Conservation (phyloP, 148 eudicot species). For the Amaranthus palmeri region DNA sequence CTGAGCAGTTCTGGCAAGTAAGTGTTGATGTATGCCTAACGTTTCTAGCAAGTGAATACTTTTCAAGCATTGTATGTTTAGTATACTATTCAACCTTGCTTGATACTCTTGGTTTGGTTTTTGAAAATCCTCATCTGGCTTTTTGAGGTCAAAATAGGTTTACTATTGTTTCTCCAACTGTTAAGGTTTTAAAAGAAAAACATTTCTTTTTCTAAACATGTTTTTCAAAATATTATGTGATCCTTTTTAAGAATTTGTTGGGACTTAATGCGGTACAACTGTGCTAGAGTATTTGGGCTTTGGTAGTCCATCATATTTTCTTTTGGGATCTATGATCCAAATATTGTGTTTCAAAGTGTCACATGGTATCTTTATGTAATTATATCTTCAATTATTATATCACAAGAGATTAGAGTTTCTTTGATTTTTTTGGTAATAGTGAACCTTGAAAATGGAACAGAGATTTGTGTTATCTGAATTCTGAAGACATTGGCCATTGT, state of each 20-base stretch:
- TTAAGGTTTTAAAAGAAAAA: not conserved
- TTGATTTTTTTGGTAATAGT: not conserved
- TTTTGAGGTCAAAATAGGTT: not conserved
- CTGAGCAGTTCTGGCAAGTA: slow-evolving; percentile 98
- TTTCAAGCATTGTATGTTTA: not conserved
- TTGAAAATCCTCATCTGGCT: not conserved
- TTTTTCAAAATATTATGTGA: not conserved
- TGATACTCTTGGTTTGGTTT: not conserved
- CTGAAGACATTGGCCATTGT: not conserved
- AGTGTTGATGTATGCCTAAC: slow-evolving; percentile 28
- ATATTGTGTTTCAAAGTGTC: not conserved
- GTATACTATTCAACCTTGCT: not conserved
- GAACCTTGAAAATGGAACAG: not conserved
- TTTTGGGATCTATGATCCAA: not conserved
- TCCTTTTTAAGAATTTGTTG: not conserved
- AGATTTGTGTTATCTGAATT: not conserved
- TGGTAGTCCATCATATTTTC: not conserved
- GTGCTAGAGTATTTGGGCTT: not conserved
- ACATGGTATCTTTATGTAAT: not conserved
- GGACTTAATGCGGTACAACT: not conserved
- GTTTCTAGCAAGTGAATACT: slow-evolving; percentile 1
- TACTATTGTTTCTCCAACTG: not conserved
- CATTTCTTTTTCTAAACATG: not conserved
- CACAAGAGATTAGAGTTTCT: not conserved
- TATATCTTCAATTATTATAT: not conserved